These are phyloP conservation scores for Botryotinia narcissicola DNA, from an alignment of 2,329 filamentous ascomycete species.

Conservation along the genomic window DNA sequence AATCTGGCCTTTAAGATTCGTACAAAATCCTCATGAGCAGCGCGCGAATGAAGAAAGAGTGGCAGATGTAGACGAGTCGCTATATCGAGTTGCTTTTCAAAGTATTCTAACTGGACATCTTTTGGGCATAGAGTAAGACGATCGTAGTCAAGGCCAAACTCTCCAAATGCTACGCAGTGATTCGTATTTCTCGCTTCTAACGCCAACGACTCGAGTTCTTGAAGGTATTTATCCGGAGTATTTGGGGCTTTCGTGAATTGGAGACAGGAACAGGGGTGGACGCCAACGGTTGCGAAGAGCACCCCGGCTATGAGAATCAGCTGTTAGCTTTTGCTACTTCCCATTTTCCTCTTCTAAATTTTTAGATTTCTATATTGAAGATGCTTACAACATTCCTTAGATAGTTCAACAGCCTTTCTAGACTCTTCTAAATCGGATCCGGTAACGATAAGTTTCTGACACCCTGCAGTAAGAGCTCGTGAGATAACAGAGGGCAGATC, in stretches of 20 bases:
- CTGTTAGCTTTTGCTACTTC: slow-evolving; percentile 24
- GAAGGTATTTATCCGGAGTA: slow-evolving; percentile 50
- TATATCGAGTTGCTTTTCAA: slow-evolving; percentile 62
- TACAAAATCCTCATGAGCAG: slow-evolving; percentile 83
- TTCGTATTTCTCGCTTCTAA: slow-evolving; percentile 47
- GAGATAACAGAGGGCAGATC: slow-evolving; percentile 76
- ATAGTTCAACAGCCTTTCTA: slow-evolving; percentile 68
- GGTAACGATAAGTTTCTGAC: slow-evolving; percentile 87
- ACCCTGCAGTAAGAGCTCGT: slow-evolving; percentile 74
- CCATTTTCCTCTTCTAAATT: background rate
- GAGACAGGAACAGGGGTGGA: slow-evolving; percentile 86
- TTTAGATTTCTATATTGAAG: background rate
- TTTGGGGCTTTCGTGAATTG: slow-evolving; percentile 60
- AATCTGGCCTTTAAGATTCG: slow-evolving; percentile 62
- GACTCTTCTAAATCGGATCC: slow-evolving; percentile 84
- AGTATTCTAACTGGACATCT: slow-evolving; percentile 78
- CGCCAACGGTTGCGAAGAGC: slow-evolving; percentile 87
- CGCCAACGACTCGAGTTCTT: slow-evolving; percentile 63
- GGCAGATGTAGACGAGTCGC: slow-evolving; percentile 68
- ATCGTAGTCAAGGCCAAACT: slow-evolving; percentile 96
- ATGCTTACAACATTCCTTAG: slow-evolving; percentile 67
- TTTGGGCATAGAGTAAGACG: slow-evolving; percentile 78
- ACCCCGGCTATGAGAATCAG: slow-evolving; percentile 58
- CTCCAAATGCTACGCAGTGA: slow-evolving; percentile 72
- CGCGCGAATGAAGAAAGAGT: slow-evolving; percentile 88